Base-by-base conservation (phyloP, 306 rosid species). In the Cercis canadensis region DNA sequence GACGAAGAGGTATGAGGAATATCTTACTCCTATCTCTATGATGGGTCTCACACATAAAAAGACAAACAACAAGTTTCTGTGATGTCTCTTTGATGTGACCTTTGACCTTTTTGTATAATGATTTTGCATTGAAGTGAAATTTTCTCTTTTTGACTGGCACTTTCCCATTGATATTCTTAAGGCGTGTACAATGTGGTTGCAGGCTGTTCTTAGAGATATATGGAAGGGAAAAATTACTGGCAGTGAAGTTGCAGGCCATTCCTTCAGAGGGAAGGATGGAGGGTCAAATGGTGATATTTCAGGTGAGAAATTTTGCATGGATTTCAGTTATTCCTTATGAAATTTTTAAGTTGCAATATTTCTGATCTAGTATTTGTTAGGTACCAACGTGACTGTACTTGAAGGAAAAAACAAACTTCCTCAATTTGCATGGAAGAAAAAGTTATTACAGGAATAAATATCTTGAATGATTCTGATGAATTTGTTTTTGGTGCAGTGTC, bases 1-100 rank as follows among this genome's bases (percentile, higher is more conserved):
- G 94, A 81, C 70, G 94, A 85, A 81, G 83, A 88, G 94, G 94
- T 88, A 77, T 57, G 80, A 14, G 15, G 57, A 32, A 72, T 71
- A 33, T 6, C 49, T 40, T 67, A 37, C 21, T 60, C 14, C 24
- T 34, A 11, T 36, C 5, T 37, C 49, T 21, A 21, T 43, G 24
- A 29, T 44, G 50, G 32, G 62, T 43, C 7, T 10, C 5, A 3
- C n/a, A 74, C 32, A 71, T 40, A 46, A 55, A 69, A 44, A n/a
- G 15, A 52, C 14, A 15, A 37, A 24, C 8, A 37, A 37, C 1
- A 37, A 2, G 6, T 17, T 66, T 21, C 16, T 41, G 18, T 41
- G 21, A 11, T 69, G 45, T 14, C 50, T 63, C 17, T n/a, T 24
- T 58, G 31, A 17, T 57, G 15, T 56, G 32, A 32, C 57, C 8